Evolutionary conservation across 306 rosid genomes (phyloP), one percentile per base, ranked within the genome.

Genomic region (Malus sylvestris): DNA sequence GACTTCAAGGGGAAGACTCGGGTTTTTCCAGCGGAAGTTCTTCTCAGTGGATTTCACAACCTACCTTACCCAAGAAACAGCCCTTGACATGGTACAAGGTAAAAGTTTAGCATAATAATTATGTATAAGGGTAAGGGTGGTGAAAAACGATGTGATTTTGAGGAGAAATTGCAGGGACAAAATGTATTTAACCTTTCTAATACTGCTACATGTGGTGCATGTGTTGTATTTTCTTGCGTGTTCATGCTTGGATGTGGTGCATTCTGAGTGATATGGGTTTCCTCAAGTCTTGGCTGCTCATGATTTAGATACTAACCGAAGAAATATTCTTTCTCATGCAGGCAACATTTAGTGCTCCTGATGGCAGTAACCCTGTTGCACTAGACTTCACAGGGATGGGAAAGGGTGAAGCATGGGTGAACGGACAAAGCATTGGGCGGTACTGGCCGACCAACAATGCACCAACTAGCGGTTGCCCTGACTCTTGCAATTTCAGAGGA

Each of bases 41-140:
- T 80, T 84, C 86, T 73, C 81, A 81, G 59, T 95, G 98, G 98
- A 80, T 79, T 76, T 83, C 97, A 69, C 78, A 85, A 74, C 81
- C 96, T 62, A 60, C 81, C 62, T 80, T 92, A 82, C 93, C 96
- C 64, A 90, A 79, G 80, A 92, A 89, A 44, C 91, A 88, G 81
- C 97, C 97, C 7, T 81, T 95, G 84, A 90, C 81, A 44, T 95
- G 98, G 98, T 95, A 90, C 92, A 95, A 92, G 98, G 98, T 95
- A 87, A 68, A n/a, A 65, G 44, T 65, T 70, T 76, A 71, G 74
- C 32, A 32, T 62, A 18, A 35, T 23, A 14, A 33, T 23, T 20
- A 45, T 38, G 4, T 4, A 5, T 30, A 35, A 0, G 29, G 49
- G 70, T 66, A 10, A 8, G 35, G 2, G 45, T 66, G 27, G n/a